Base-by-base conservation (phyloP, 1,139 yeast genomes). In the Saccharomyces pastorianus region DNA sequence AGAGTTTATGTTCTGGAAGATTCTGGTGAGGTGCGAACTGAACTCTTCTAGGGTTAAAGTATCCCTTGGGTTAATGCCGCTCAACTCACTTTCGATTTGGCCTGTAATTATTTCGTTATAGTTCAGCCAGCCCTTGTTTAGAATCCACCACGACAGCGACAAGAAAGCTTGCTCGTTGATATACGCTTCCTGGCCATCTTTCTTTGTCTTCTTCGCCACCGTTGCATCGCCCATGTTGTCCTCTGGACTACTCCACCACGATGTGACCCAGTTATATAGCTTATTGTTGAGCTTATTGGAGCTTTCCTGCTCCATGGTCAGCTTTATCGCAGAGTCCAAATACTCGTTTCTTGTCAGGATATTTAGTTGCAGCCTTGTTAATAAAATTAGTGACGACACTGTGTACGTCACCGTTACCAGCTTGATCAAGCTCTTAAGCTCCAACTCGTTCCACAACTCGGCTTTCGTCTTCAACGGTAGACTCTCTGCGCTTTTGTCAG, bases 111-210 rank as follows among this genome's bases (percentile, higher is more conserved):
- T 70, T 49, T 77, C 74, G 50, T 81, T 77, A 52, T 86, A 72
- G 51, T 76, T 75, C 42, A 75, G 67, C 93, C 95, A 89, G 1
- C 98, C 98, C 61, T 83, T 81, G 69, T 93, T 90, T 55, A 93
- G 76, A 51, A 93, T 72, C 96, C 97, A 93, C 97, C 98, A 93
- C 61, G 91, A 84, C 59, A 89, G 80, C 1, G 96, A 86, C 56
- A 93, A 76, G 67, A 88, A 93, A 55, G 90, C 85, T 64, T 93
- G 91, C 67, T 89, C 96, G 51, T 85, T 80, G 44, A 54, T 67
- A 60, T 58, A 61, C 25, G 60, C 58, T 13, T 51, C 47, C 38
- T 52, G 56, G 47, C 53, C 52, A 6, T 53, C 49, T 55, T 54
- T 52, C 49, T 48, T 69, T 17, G 23, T 14, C 60, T 53, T 66